Percentiles rank a stretch among this genome's conserved stretches.
Conservation (phyloP, 257 asterid genomes). For the Jasminum sambac region DNA sequence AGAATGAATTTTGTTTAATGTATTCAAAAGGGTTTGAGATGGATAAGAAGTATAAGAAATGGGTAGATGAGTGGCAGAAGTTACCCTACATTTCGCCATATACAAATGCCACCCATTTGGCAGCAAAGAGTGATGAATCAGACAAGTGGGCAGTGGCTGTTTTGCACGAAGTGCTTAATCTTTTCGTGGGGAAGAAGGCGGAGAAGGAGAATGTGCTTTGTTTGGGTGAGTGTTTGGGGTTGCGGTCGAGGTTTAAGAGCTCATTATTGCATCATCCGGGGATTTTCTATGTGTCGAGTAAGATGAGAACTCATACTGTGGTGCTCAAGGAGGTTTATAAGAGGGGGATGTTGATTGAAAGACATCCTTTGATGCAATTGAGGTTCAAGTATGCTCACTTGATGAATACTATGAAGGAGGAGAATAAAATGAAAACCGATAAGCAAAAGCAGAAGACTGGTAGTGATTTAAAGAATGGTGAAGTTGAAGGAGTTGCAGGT, state of each 20-base stretch:
- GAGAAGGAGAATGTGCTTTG: slow-evolving; percentile 67
- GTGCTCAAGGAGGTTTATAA: slow-evolving; percentile 80
- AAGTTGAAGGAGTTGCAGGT: slow-evolving; percentile 31
- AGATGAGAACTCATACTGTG: slow-evolving; percentile 66
- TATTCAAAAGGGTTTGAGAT: slow-evolving; percentile 68
- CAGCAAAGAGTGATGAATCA: slow-evolving; percentile 54
- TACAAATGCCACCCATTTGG: slow-evolving; percentile 56
- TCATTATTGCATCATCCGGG: slow-evolving; percentile 85
- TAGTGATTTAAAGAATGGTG: slow-evolving; percentile 35
- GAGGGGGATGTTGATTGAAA: slow-evolving; percentile 63
- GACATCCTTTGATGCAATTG: slow-evolving; percentile 60
- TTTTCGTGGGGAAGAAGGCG: slow-evolving; percentile 77
- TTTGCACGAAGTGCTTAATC: slow-evolving; percentile 77
- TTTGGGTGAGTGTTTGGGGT: slow-evolving; percentile 81
- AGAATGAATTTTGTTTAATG: slow-evolving; percentile 42
- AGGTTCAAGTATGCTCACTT: slow-evolving; percentile 62
- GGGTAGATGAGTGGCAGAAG: slow-evolving; percentile 93
- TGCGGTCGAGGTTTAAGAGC: slow-evolving; percentile 76
- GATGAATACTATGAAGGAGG: slow-evolving; percentile 57
- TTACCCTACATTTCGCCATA: slow-evolving; percentile 83
- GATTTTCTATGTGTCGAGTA: slow-evolving; percentile 75
- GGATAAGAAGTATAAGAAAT: slow-evolving; percentile 80
- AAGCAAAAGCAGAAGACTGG: slow-evolving; percentile 36
- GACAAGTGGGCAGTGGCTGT: slow-evolving; percentile 81
- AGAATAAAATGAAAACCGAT: slow-evolving; percentile 29